Percentiles rank a stretch among this genome's conserved stretches.
Conservation (phyloP, 257 asterid genomes). For the Solanum appendiculatum region DNA sequence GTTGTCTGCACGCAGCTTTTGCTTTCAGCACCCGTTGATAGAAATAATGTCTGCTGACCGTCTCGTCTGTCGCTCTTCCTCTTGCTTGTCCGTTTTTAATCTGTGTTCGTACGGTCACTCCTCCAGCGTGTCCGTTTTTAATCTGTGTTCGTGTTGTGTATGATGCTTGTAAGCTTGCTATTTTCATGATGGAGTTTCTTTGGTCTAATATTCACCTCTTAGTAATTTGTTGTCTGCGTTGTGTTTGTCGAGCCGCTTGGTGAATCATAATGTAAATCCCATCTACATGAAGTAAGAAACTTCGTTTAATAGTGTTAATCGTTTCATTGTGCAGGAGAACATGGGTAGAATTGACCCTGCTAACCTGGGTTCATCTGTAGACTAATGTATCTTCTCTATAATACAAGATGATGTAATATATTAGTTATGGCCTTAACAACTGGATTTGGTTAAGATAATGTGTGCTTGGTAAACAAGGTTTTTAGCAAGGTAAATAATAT, state of each 20-base stretch:
- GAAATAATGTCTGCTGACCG: constrained; percentile 8
- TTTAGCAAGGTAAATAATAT: no score
- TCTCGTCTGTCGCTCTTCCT: neutral
- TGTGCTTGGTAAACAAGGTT: neutral
- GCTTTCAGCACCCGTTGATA: neutral
- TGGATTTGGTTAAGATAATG: neutral
- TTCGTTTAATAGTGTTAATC: no score
- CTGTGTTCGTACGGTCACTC: no score
- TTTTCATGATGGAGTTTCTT: neutral
- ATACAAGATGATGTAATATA: neutral
- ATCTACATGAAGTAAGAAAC: no score
- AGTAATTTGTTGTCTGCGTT: neutral
- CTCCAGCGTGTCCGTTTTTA: no score
- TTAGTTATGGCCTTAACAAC: no score
- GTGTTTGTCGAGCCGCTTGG: neutral
- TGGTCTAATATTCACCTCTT: neutral
- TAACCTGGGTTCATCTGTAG: neutral
- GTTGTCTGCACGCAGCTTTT: neutral
- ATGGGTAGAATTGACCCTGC: no score
- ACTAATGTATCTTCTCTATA: neutral
- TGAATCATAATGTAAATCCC: no score
- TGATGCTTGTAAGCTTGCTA: neutral
- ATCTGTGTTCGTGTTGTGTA: neutral
- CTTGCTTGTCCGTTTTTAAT: neutral
- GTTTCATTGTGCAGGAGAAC: no score